Percentiles rank a stretch among this genome's conserved stretches.
phyloP scores from a whole-genome alignment of 495 filamentous ascomycete species.

The Chaetomium fimeti region DNA sequence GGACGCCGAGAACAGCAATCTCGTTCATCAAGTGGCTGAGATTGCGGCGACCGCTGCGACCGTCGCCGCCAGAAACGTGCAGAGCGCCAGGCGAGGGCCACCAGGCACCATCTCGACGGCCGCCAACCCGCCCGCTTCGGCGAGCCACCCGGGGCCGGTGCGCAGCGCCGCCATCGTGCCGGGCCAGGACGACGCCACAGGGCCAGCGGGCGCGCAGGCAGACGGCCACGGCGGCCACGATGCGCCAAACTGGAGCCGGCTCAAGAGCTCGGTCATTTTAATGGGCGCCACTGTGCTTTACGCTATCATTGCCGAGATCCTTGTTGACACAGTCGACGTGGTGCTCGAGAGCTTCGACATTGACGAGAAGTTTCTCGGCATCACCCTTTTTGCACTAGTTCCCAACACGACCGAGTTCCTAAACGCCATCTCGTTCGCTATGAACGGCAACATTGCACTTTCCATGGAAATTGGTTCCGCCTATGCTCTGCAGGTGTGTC shows the following conservation, averaged over 20 bases:
- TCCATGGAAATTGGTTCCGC: conserved; percentile 99
- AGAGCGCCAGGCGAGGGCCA: conserved; percentile 30
- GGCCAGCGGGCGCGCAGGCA: conserved; percentile 39
- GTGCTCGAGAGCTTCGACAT: conserved; percentile 86
- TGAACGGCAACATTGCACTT: conserved; percentile 99
- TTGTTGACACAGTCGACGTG: conserved; percentile 94
- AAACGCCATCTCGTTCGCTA: conserved; percentile 98
- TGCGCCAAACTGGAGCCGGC: conserved; percentile 94
- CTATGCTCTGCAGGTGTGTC: conserved; percentile 94
- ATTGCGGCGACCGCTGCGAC: conserved; percentile 89
- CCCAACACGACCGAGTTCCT: conserved; percentile 98
- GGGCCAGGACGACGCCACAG: conserved; percentile 42
- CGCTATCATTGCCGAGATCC: conserved; percentile 92
- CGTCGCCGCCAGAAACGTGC: conserved; percentile 76
- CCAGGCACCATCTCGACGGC: conserved; percentile 26
- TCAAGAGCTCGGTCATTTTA: conserved; percentile 84
- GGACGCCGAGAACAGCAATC: conserved; percentile 71
- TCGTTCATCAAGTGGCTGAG: conserved; percentile 82
- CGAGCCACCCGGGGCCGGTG: conserved; percentile 36
- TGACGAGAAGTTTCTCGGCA: conserved; percentile 96
- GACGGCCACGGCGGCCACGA: conserved; percentile 76
- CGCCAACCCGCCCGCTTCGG: conserved; percentile 26
- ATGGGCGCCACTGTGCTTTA: conserved; percentile 90
- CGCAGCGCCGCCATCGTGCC: conserved; percentile 43
- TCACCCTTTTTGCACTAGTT: conserved; percentile 94